These are phyloP conservation scores for Ophiocordyceps polyrhachis-furcata DNA, from an alignment of 2,329 filamentous ascomycete genomes.

Conservation along the genomic window DNA sequence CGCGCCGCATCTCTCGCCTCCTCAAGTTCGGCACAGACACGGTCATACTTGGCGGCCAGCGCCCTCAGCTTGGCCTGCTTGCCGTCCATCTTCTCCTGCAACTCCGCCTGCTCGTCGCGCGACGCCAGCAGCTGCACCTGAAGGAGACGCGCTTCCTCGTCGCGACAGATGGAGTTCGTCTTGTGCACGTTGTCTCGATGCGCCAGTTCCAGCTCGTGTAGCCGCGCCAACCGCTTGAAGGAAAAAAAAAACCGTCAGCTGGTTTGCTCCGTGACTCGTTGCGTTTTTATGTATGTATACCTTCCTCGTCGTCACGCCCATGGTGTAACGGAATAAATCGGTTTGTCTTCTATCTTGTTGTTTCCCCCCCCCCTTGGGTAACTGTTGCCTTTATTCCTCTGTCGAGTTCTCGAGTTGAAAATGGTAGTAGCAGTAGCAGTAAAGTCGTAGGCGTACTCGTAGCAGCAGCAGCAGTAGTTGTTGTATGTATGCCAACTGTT, in stretches of 20 bases:
- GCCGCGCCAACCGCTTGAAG: slow-evolving; percentile 22
- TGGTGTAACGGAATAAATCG: neutral
- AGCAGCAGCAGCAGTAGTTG: neutral
- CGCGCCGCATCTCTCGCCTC: slow-evolving; percentile 21
- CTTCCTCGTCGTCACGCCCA: neutral
- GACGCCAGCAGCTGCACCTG: slow-evolving; percentile 51
- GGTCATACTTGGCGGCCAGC: slow-evolving; percentile 20
- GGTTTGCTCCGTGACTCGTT: neutral
- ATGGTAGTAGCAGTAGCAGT: too few species aligned
- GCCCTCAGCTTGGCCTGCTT: slow-evolving; percentile 40
- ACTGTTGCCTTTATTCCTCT: neutral
- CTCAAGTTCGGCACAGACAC: slow-evolving; percentile 22
- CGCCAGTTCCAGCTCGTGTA: slow-evolving; percentile 45
- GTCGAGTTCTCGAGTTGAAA: too few species aligned
- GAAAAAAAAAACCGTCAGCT: neutral
- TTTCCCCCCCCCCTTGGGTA: neutral
- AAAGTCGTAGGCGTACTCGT: neutral
- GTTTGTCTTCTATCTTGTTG: neutral
- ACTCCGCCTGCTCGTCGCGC: slow-evolving; percentile 52
- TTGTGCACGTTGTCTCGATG: slow-evolving; percentile 48
- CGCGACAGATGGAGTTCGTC: slow-evolving; percentile 49
- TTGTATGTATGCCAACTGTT: neutral
- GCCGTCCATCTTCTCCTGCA: slow-evolving; percentile 43
- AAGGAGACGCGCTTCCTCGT: slow-evolving; percentile 55
- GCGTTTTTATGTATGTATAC: neutral